Percentiles rank a stretch among this genome's conserved stretches.
phyloP scores from a whole-genome alignment of 176 grass and related monocot species.

The Rhynchospora tenuis region DNA sequence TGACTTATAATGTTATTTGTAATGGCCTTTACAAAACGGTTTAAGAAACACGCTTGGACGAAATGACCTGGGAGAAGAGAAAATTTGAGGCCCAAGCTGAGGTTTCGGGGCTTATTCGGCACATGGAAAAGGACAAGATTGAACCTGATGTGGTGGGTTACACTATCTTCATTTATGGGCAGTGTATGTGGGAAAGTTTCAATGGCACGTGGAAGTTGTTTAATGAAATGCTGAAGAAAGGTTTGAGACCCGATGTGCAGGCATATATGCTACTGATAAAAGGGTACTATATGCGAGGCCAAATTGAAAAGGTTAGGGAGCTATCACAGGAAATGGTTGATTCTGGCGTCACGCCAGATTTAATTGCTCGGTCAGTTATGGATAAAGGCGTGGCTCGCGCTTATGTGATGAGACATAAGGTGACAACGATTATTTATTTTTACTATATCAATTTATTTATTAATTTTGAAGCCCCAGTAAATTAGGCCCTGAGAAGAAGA shows the following conservation, averaged over 20 bases:
- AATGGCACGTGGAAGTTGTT: slow-evolving; percentile 32
- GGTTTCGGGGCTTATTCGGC: slow-evolving; percentile 11
- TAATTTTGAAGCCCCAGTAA: no score
- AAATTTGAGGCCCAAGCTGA: slow-evolving; percentile 27
- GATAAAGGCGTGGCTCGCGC: slow-evolving; percentile 15
- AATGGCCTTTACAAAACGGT: slow-evolving; percentile 6
- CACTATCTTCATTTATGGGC: slow-evolving; percentile 34
- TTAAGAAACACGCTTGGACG: neutral
- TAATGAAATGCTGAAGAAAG: slow-evolving; percentile 30
- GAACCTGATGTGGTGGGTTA: slow-evolving; percentile 37
- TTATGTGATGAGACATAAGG: neutral
- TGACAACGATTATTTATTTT: neutral
- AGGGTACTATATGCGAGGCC: slow-evolving; percentile 33
- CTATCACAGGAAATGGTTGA: slow-evolving; percentile 42
- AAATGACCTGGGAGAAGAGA: slow-evolving; percentile 21
- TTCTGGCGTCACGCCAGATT: slow-evolving; percentile 24
- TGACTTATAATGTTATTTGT: slow-evolving; percentile 10
- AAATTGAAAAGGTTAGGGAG: slow-evolving; percentile 28
- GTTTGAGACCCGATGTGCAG: slow-evolving; percentile 29
- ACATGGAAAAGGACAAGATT: slow-evolving; percentile 23
- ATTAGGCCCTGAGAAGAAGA: no score
- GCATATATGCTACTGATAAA: slow-evolving; percentile 37
- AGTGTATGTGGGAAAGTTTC: slow-evolving; percentile 36
- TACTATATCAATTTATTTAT: no score
- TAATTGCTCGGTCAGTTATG: slow-evolving; percentile 29